Base-by-base conservation (phyloP, 1,284 basidiomycete genomes). In the Moesziomyces aphidis region DNA sequence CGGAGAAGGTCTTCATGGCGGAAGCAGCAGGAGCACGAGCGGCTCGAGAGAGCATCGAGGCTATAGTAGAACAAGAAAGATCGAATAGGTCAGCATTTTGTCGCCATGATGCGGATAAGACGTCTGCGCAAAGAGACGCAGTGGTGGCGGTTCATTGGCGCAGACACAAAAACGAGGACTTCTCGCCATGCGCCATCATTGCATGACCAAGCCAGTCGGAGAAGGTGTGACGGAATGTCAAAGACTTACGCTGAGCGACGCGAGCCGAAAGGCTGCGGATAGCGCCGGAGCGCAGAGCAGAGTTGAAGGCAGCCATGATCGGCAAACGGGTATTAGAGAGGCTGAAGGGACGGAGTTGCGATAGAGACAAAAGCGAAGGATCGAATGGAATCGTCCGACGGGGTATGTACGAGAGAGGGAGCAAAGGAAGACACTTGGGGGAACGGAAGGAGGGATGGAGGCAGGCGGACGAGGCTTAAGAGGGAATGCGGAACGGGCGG, bases 241-340 rank as follows among this genome's bases (percentile, higher is more conserved):
- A 13, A 9, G 19, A 74, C 72, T 74, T 67, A 74, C 72, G 67
- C 43, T 70, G 72, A 52, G 67, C 67, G 21, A 58, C 63, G 47
- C 72, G 72, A 57, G 72, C 56, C 51, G 67, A 74, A 24, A 74
- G 72, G 61, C 67, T 43, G 55, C 72, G 72, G 44, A 68, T 63
- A n/a, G 63, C 67, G 57, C 72, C 67, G 57, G 72, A 70, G 62
- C 72, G 67, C 24, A 74, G 56, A 50, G 67, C 61, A 53, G 66
- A 67, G 66, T 70, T 69, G 63, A 74, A 67, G 50, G 72, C 60
- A 45, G 67, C 61, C 72, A 74, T 74, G 5, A 56, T 26, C 34
- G 57, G 53, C 21, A 50, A 28, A 28, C 26, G 39, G 52, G 28
- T 26, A 45, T 50, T 44, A 55, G 5, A 55, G 48, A 50, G 42